Percentiles rank a stretch among this genome's conserved stretches.
Conservation (phyloP, 495 filamentous ascomycete genomes). For the Hamigera avellanea region DNA sequence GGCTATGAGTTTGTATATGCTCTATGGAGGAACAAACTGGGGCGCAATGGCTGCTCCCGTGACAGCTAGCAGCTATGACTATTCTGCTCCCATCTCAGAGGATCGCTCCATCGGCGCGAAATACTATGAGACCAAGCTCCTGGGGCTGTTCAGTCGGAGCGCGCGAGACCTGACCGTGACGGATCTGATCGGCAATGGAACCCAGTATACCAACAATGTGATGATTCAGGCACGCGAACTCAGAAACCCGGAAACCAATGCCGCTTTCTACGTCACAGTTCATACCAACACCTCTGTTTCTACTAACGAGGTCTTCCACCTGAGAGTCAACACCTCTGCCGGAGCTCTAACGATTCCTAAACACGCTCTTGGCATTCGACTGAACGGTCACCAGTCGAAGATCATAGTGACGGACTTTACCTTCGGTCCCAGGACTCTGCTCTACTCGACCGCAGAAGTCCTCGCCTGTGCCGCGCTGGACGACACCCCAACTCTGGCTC, state of each 20-base stretch:
- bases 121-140: conserved; percentile 48
- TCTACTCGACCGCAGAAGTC: conserved; percentile 51
- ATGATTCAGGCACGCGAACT: conserved; percentile 37
- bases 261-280: conserved; percentile 44
- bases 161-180: conserved; percentile 41
- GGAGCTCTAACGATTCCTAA: conserved; percentile 36
- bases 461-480: conserved; percentile 41
- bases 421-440: conserved; percentile 35
- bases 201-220: conserved; percentile 40
- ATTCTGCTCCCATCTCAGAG: conserved; percentile 48
- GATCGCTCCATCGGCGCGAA: conserved; percentile 45
- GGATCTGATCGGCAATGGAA: conserved; percentile 44
- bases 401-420: conserved; percentile 48
- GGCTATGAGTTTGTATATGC: conserved; percentile 44
- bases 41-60: conserved; percentile 36
- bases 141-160: conserved; percentile 43
- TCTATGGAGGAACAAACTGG: conserved; percentile 52
- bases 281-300: conserved; percentile 36
- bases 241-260: conserved; percentile 42
- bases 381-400: conserved; percentile 50
- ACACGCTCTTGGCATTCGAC: conserved; percentile 25
- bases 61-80: conserved; percentile 45
- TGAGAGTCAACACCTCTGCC: conserved; percentile 41
- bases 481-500: conserved; percentile 32
- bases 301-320: conserved; percentile 37